phyloP scores from a whole-genome alignment of 2,329 filamentous ascomycete species.

The Claviceps maximensis region DNA sequence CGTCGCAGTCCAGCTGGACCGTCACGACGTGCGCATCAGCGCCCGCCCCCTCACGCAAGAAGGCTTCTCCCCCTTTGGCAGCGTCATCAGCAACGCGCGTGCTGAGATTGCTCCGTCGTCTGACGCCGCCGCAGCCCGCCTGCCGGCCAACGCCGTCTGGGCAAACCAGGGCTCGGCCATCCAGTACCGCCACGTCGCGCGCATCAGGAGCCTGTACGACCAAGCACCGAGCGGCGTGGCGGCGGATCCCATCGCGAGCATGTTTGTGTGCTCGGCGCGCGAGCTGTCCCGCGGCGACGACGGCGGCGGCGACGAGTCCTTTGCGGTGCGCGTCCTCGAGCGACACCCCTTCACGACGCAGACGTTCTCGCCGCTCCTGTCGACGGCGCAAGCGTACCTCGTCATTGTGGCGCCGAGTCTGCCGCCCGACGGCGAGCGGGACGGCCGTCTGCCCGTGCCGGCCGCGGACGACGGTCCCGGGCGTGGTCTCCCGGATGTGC shows the following conservation, averaged over 20 bases:
- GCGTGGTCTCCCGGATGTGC: conserved; percentile 58
- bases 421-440: conserved; percentile 21
- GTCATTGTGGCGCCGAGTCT: conserved; percentile 80
- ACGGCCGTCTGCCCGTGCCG: conserved; percentile 16
- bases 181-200: conserved; percentile 73
- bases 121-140: conserved; percentile 5
- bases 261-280: conserved; percentile 63
- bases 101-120: conserved; percentile 38
- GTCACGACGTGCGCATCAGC: conserved; percentile 26
- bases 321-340: conserved; percentile 63
- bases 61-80: conserved; percentile 68
- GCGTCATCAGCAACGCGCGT: conserved; percentile 64
- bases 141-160: conserved; percentile 33
- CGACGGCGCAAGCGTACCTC: conserved; percentile 48
- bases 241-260: conserved; percentile 56
- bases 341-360: conserved; percentile 90
- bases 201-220: conserved; percentile 57
- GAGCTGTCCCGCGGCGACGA: conserved; percentile 11
- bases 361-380: conserved; percentile 69
- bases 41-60: conserved; percentile 54
- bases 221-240: conserved; percentile 41
- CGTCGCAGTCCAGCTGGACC: conserved; percentile 13
- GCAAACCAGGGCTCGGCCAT: conserved; percentile 82
- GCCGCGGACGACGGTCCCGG: conserved; percentile 26
- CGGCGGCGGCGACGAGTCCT: conserved; percentile 18